Conservation (phyloP, 192 early-diverging fungal species). For the Martensiomyces pterosporus region DNA sequence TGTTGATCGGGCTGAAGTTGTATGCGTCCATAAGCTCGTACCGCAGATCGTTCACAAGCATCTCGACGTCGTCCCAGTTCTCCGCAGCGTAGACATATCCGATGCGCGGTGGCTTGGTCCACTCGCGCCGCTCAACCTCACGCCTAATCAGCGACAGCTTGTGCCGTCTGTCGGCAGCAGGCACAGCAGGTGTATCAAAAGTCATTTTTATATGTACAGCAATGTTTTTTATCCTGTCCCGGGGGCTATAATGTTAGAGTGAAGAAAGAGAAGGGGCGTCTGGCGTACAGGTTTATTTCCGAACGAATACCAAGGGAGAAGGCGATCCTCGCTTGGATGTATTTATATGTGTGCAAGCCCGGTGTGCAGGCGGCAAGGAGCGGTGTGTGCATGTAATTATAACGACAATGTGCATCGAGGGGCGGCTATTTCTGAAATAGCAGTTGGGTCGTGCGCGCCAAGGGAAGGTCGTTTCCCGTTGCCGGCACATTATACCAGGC, state of each 20-base stretch:
- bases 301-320: too few relatives aligned
- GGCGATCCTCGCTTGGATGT: too few relatives aligned
- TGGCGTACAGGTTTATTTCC: too few relatives aligned
- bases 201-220: not conserved
- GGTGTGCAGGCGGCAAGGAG: too few relatives aligned
- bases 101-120: constrained; percentile 15
- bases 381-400: too few relatives aligned
- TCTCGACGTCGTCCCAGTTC: constrained; percentile 27
- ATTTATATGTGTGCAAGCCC: too few relatives aligned
- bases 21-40: constrained; percentile 36
- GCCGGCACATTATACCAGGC: too few relatives aligned
- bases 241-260: not conserved
- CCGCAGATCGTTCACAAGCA: constrained; percentile 39
- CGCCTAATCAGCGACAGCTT: constrained; percentile 18
- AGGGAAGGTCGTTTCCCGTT: too few relatives aligned
- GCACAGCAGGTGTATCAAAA: not conserved
- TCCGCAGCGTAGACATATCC: constrained; percentile 33
- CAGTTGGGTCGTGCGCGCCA: too few relatives aligned
- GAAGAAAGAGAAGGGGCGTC: not conserved
- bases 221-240: not conserved
- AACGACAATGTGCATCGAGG: too few relatives aligned
- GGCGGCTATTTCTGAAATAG: too few relatives aligned
- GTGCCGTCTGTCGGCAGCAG: not conserved
- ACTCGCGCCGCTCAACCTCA: constrained; percentile 15
- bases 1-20: constrained; percentile 27